Conservation (phyloP, 2,329 filamentous ascomycete genomes). For the Fusarium sp. region DNA sequence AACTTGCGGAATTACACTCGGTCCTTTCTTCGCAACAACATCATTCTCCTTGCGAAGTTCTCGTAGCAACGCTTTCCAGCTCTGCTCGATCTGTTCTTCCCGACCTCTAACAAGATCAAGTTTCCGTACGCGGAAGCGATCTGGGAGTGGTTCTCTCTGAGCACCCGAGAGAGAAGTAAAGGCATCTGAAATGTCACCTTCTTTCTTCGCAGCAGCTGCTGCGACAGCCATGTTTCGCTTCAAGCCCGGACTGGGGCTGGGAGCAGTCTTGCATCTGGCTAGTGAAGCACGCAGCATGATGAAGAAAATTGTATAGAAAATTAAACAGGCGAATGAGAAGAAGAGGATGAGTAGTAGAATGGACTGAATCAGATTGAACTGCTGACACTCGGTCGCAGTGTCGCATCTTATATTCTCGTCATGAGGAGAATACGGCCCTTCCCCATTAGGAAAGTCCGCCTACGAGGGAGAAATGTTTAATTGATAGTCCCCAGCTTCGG, state of each 20-base stretch:
- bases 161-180: slow-evolving; percentile 69
- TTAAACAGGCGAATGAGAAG: neutral
- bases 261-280: slow-evolving; percentile 14
- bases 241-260: slow-evolving; percentile 7
- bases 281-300: slow-evolving; percentile 42
- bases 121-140: slow-evolving; percentile 68
- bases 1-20: slow-evolving; percentile 64
- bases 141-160: slow-evolving; percentile 59
- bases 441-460: slow-evolving; percentile 48
- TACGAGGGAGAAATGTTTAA: neutral
- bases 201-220: slow-evolving; percentile 56
- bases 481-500: slow-evolving; percentile 14
- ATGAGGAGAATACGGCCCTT: slow-evolving; percentile 41
- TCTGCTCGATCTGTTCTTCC: slow-evolving; percentile 58
- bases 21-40: slow-evolving; percentile 57
- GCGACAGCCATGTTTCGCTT: slow-evolving; percentile 34
- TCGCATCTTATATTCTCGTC: slow-evolving; percentile 36
- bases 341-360: neutral
- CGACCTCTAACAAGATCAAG: slow-evolving; percentile 61
- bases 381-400: neutral
- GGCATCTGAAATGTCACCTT: slow-evolving; percentile 71
- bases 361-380: neutral
- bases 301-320: neutral
- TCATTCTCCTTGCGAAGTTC: slow-evolving; percentile 61
- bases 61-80: slow-evolving; percentile 62